These are phyloP conservation scores for Candida manassasensis DNA, from an alignment of 805 yeast species.

Conservation along the genomic window DNA sequence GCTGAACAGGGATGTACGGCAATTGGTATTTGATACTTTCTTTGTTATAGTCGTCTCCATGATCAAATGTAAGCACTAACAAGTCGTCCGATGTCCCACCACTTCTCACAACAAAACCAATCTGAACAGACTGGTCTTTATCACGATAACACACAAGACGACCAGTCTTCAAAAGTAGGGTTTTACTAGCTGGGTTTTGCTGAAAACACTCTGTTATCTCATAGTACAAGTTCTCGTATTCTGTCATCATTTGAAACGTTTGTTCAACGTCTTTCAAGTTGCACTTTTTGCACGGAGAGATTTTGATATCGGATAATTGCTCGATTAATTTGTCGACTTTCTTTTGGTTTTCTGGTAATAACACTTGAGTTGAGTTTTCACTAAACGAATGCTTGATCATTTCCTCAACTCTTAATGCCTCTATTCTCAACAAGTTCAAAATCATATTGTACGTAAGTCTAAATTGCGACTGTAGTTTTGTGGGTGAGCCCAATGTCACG, in stretches of 20 bases:
- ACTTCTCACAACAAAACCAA: conserved; percentile 54
- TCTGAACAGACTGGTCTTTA: conserved; percentile 30
- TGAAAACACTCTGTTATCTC: conserved; percentile 46
- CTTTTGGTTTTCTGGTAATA: conserved; percentile 80
- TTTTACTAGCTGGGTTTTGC: conserved; percentile 44
- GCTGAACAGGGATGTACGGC: conserved; percentile 34
- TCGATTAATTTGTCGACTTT: conserved; percentile 51
- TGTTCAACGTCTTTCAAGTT: conserved; percentile 40
- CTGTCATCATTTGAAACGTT: conserved; percentile 40
- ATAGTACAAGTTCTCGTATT: conserved; percentile 42
- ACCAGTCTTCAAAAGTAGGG: conserved; percentile 46
- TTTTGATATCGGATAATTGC: conserved; percentile 35
- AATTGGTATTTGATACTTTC: conserved; percentile 18
- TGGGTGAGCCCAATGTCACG: conserved; percentile 83
- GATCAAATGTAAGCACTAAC: conserved; percentile 42
- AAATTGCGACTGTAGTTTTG: conserved; percentile 87
- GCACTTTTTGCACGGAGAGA: conserved; percentile 33
- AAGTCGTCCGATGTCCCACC: conserved; percentile 27
- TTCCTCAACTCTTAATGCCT: conserved; percentile 94
- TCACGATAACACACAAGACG: conserved; percentile 57
- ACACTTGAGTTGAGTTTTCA: conserved; percentile 81
- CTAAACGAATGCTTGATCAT: conserved; percentile 95
- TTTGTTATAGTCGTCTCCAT: conserved; percentile 30
- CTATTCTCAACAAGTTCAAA: conserved; percentile 82
- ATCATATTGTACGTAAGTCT: conserved; percentile 95